Evolutionary conservation across 495 filamentous ascomycete genomes (phyloP).

Genomic region (Lophiotrema nucula): DNA sequence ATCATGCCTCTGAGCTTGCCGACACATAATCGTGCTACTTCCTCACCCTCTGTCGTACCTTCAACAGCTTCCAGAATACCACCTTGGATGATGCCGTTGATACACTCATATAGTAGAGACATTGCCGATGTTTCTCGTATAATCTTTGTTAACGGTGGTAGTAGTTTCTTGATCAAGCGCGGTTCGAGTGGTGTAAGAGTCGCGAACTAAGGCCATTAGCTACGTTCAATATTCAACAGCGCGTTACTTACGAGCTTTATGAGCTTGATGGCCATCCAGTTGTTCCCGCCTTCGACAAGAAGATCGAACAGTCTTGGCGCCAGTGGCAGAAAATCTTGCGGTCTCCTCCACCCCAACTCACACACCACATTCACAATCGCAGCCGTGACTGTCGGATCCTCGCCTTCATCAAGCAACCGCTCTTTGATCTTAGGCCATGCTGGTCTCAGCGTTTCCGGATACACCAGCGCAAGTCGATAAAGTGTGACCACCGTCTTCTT

Average conservation of each 20-base stretch:
- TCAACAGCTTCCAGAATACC: conserved; percentile 82
- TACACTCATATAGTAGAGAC: conserved; percentile 96
- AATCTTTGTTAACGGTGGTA: conserved; percentile 88
- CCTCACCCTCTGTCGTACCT: conserved; percentile 75
- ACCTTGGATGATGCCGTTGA: conserved; percentile 96
- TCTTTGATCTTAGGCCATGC: conserved; percentile 98
- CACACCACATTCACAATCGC: conserved; percentile 96
- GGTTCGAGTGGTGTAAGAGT: conserved; percentile 92
- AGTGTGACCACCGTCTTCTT: conserved; percentile 95
- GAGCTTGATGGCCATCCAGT: conserved; percentile 99
- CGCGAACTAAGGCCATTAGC: conserved; percentile 67
- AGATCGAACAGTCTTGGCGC: conserved; percentile 90
- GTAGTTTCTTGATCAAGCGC: conserved; percentile 83
- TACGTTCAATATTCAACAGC: neutral
- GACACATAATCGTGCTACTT: conserved; percentile 91
- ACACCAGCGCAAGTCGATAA: conserved; percentile 87
- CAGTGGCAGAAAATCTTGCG: conserved; percentile 87
- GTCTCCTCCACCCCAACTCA: conserved; percentile 90
- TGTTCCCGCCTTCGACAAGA: conserved; percentile 88
- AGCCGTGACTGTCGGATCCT: conserved; percentile 90
- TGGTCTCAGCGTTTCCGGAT: conserved; percentile 85
- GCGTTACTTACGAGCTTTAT: conserved; percentile 77
- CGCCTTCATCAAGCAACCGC: conserved; percentile 80
- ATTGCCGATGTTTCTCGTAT: conserved; percentile 94
- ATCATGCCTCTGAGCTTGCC: conserved; percentile 92